Evolutionary conservation across 1,139 yeast genomes (phyloP).

Genomic region (Eremothecium coryli): DNA sequence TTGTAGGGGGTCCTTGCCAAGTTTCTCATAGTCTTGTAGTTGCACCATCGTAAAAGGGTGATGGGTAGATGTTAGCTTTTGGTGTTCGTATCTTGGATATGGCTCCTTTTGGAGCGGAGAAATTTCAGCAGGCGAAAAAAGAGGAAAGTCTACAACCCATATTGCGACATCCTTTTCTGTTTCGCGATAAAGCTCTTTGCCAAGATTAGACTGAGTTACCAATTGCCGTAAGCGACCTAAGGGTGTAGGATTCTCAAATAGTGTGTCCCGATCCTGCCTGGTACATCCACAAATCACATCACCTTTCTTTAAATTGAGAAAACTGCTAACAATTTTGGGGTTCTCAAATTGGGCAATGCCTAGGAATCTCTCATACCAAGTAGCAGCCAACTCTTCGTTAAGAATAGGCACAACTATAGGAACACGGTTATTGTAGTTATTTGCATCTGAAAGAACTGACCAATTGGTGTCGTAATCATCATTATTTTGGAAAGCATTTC

Average conservation of each 20-base stretch:
- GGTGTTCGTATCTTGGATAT: conserved; percentile 54
- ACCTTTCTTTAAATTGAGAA: conserved; percentile 46
- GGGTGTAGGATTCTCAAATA: conserved; percentile 92
- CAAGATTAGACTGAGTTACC: conserved; percentile 44
- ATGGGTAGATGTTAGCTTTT: conserved; percentile 61
- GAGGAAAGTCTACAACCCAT: conserved; percentile 89
- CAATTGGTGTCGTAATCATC: conserved; percentile 35
- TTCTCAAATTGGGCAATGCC: conserved; percentile 28
- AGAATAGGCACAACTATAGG: conserved; percentile 50
- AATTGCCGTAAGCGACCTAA: conserved; percentile 77
- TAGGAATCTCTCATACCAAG: conserved; percentile 40
- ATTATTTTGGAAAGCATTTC: conserved; percentile 35
- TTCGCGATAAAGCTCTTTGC: conserved; percentile 17
- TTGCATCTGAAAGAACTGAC: conserved; percentile 34
- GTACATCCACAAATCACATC: conserved; percentile 71
- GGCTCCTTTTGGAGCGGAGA: conserved; percentile 18
- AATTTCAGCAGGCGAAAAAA: conserved; percentile 64
- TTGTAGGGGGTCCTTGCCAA: conserved; percentile 47
- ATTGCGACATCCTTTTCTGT: conserved; percentile 42
- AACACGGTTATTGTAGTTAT: conserved; percentile 46
- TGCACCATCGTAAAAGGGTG: conserved; percentile 96
- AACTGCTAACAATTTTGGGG: conserved; percentile 30
- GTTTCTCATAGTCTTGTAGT: conserved; percentile 50
- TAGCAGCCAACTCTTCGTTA: conserved; percentile 31
- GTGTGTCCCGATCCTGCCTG: conserved; percentile 43